Evolutionary conservation across 2,329 filamentous ascomycete genomes (phyloP).

Genomic region (Bipolaris sorokiniana): DNA sequence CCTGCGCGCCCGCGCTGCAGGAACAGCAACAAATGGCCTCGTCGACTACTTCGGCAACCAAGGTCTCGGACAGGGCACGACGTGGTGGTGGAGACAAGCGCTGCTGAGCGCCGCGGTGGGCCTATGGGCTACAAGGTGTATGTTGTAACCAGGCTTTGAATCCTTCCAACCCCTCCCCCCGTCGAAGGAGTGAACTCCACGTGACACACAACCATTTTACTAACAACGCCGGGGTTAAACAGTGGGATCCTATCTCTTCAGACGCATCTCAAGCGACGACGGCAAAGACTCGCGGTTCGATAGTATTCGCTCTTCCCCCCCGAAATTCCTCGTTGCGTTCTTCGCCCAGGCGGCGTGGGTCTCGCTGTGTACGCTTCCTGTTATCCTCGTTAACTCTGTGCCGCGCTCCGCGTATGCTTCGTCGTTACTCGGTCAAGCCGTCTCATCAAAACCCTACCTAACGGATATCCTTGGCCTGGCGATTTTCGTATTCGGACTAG

Average conservation of each 20-base stretch:
- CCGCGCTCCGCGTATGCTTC: slow-evolving; percentile 58
- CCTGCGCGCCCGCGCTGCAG: slow-evolving; percentile 61
- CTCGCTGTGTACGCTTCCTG: slow-evolving; percentile 68
- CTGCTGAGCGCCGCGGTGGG: slow-evolving; percentile 61
- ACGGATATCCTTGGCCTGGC: slow-evolving; percentile 64
- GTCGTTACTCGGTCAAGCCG: slow-evolving; percentile 53
- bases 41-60: slow-evolving; percentile 37
- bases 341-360: slow-evolving; percentile 71
- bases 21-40: slow-evolving; percentile 48
- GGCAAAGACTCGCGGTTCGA: slow-evolving; percentile 67
- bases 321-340: slow-evolving; percentile 62
- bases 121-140: slow-evolving; percentile 68
- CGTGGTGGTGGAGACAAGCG: slow-evolving; percentile 67
- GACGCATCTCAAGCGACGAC: slow-evolving; percentile 61
- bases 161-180: too few relatives aligned
- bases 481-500: slow-evolving; percentile 65
- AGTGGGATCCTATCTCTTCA: slow-evolving; percentile 71
- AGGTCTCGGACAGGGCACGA: slow-evolving; percentile 31
- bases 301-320: slow-evolving; percentile 58
- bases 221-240: neutral
- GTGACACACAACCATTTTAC: neutral
- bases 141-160: too few relatives aligned
- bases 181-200: too few relatives aligned
- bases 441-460: slow-evolving; percentile 50
- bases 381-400: slow-evolving; percentile 68